Conservation (phyloP, 768 basidiomycete genomes). For the Lactifluus volemus region DNA sequence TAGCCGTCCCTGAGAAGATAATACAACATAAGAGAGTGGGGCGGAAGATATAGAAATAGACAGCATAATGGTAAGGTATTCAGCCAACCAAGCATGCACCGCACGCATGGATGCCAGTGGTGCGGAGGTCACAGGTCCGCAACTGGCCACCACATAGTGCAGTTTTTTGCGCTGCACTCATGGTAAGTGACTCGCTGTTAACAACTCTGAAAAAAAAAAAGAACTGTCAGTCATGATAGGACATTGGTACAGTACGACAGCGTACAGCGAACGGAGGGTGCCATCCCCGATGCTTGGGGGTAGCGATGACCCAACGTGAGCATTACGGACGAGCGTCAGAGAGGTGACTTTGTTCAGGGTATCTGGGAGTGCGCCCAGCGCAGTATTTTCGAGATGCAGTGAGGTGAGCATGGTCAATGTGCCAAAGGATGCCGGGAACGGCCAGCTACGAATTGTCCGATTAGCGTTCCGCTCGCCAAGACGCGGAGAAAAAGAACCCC, state of each 20-base stretch:
- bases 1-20: neutral
- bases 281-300: constrained; percentile 30
- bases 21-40: neutral
- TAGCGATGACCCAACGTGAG: constrained; percentile 31
- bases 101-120: constrained; percentile 13
- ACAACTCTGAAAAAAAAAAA: constrained; percentile 11
- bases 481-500: constrained; percentile 6
- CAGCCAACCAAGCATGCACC: constrained; percentile 17
- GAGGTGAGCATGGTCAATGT: constrained; percentile 31
- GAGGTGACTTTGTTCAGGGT: constrained; percentile 29
- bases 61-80: neutral
- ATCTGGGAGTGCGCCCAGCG: constrained; percentile 30
- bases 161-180: constrained; percentile 12
- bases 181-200: constrained; percentile 14
- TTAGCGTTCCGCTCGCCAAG: neutral
- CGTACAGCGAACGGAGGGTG: constrained; percentile 34
- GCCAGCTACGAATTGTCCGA: constrained; percentile 28
- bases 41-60: neutral
- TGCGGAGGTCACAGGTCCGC: constrained; percentile 18
- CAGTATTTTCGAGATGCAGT: constrained; percentile 36
- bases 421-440: constrained; percentile 32
- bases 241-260: neutral
- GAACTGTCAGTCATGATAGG: neutral
- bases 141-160: constrained; percentile 13
- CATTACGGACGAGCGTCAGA: constrained; percentile 34